Base-by-base conservation (phyloP, 192 early-diverging fungal species). In the Linnemannia exigua region DNA sequence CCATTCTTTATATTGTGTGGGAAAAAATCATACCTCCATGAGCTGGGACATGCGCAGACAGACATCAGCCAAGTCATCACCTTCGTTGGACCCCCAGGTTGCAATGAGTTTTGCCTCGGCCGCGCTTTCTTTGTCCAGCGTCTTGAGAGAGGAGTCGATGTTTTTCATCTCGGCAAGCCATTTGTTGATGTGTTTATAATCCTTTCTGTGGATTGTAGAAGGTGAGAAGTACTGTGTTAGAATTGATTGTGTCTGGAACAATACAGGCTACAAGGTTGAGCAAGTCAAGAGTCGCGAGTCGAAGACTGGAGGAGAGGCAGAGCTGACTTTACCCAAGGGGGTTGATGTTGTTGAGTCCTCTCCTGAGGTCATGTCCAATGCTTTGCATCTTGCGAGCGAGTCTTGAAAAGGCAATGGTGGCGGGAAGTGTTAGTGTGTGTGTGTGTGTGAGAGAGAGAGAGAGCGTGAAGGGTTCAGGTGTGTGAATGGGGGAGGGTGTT, bases 151-250 rank as follows among this genome's bases (percentile, higher is more conserved):
- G 0, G 84, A 75, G 70, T 86, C 84, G 54, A 86, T 76, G 78
- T 86, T 86, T 33, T 86, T 86, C 15, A 86, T 70, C 50, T 86
- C 84, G 15, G 78, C 84, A 22, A 86, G 84, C 84, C 84, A 86
- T 50, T 86, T 86, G 75, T 86, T 86, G 61, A 86, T 86, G 75
- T 76, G 76, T 51, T 86, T 86, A 75, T 86, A 86, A 63, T 86
- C 80, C 74, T 61, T 25, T 63, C 28, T 25, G 25, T n/a, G n/a
- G n/a, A n/a, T n/a, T n/a, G n/a, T n/a, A 44, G 41, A 50, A 20
- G 7, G 28, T 46, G 33, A 44, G 70, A 54, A 25, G 12, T 9
- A 1, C 38, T 1, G 22, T 41, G 37, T 41, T 70, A n/a, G 12
- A 16, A 11, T 19, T 5, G 41, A 1, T 41, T 9, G 35, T 46